Conservation (phyloP, 768 basidiomycete species). For the Clathrus columnatus region DNA sequence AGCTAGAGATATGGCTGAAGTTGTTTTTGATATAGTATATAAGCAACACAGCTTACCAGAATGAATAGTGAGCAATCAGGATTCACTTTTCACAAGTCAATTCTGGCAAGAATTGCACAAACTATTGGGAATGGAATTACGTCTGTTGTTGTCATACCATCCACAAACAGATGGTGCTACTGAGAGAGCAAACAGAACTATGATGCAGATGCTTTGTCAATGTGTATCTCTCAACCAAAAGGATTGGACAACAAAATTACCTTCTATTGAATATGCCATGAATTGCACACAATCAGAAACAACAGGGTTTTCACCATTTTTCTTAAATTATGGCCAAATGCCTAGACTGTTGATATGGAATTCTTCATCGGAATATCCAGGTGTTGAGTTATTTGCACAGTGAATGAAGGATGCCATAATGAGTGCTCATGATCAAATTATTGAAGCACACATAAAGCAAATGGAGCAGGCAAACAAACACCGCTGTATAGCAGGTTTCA, state of each 20-base stretch:
- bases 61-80: slow-evolving; percentile 32
- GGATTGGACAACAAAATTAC: slow-evolving; percentile 14
- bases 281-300: slow-evolving; percentile 14
- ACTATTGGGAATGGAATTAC: slow-evolving; percentile 22
- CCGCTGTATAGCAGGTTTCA: slow-evolving; percentile 15
- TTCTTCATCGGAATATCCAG: slow-evolving; percentile 14
- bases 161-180: slow-evolving; percentile 35
- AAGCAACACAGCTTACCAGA: slow-evolving; percentile 31
- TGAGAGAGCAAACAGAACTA: slow-evolving; percentile 26
- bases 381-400: slow-evolving; percentile 20
- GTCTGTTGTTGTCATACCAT: slow-evolving; percentile 35
- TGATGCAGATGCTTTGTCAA: slow-evolving; percentile 12
- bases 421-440: slow-evolving; percentile 21
- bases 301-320: slow-evolving; percentile 16
- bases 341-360: slow-evolving; percentile 12
- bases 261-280: slow-evolving; percentile 17
- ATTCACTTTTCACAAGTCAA: slow-evolving; percentile 32
- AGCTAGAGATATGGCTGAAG: slow-evolving; percentile 26
- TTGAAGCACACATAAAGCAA: slow-evolving; percentile 21
- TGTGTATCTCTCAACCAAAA: slow-evolving; percentile 24
- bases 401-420: slow-evolving; percentile 18
- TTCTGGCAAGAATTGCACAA: slow-evolving; percentile 33
- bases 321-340: slow-evolving; percentile 13
- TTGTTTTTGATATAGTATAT: slow-evolving; percentile 28
- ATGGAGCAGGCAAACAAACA: slow-evolving; percentile 20